These are phyloP conservation scores for Bjerkandera adusta DNA, from an alignment of 1,284 basidiomycete genomes.

Conservation along the genomic window DNA sequence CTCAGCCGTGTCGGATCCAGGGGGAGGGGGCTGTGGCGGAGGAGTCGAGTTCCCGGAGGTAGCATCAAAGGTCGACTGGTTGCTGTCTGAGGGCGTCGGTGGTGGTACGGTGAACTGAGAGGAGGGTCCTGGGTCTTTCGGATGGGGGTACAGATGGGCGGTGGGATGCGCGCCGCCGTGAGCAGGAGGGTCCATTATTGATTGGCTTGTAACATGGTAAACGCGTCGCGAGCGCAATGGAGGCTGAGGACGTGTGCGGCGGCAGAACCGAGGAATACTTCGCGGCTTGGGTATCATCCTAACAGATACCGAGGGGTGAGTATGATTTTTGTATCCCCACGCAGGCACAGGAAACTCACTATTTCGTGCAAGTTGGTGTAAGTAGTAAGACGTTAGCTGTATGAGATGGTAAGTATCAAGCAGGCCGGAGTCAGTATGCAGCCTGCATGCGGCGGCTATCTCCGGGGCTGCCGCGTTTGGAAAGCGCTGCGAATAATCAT, in stretches of 20 bases:
- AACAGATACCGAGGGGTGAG: no score
- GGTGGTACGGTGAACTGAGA: conserved; percentile 12
- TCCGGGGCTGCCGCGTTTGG: no score
- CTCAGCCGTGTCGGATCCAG: neutral
- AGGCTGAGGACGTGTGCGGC: neutral
- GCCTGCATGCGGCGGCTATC: no score
- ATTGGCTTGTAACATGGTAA: conserved; percentile 15
- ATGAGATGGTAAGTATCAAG: no score
- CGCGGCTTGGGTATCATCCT: conserved; percentile 7
- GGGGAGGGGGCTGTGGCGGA: neutral
- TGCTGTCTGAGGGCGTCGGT: conserved; percentile 12
- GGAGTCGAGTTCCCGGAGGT: conserved; percentile 6
- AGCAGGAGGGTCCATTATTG: conserved; percentile 23
- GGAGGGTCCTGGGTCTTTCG: conserved; percentile 27
- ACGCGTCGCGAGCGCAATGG: conserved; percentile 5
- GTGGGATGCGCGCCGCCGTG: conserved; percentile 11
- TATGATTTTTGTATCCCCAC: no score
- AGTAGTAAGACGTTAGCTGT: no score
- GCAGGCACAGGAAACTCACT: no score
- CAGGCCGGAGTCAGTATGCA: no score
- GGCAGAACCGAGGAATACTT: neutral
- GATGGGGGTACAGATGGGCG: conserved; percentile 30
- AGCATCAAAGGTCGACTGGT: neutral
- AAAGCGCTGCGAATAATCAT: no score
- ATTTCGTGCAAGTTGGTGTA: no score